Evolutionary conservation across 148 eudicot species (phyloP).

Genomic region (Nyssa sinensis): DNA sequence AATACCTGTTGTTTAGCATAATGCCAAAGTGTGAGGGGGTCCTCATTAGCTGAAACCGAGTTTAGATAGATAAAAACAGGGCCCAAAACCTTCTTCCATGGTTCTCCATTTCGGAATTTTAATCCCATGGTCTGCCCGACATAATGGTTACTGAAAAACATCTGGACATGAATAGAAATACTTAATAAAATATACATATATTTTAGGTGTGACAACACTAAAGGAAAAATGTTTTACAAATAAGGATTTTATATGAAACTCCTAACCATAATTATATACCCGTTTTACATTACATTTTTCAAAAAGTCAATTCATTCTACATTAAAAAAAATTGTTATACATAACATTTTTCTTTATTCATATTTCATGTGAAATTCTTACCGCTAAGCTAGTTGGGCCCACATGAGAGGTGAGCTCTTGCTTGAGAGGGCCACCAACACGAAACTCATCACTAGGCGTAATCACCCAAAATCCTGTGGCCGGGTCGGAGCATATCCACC

Average conservation of each 20-base stretch:
- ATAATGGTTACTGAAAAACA: slow-evolving; percentile 81
- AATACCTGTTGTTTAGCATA: slow-evolving; percentile 39
- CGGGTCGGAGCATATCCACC: slow-evolving; percentile 50
- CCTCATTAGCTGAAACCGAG: slow-evolving; percentile 23
- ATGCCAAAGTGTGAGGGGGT: slow-evolving; percentile 49
- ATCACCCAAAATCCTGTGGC: slow-evolving; percentile 64
- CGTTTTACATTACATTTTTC: too few relatives aligned
- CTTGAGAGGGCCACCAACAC: slow-evolving; percentile 60
- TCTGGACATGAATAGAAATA: slow-evolving; percentile 31
- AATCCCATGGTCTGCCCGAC: slow-evolving; percentile 40
- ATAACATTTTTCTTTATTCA: too few relatives aligned
- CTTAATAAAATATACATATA: background rate
- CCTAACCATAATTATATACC: too few relatives aligned
- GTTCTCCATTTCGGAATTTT: slow-evolving; percentile 52
- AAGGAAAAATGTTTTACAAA: too few relatives aligned
- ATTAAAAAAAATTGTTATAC: too few relatives aligned
- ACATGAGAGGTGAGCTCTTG: slow-evolving; percentile 70
- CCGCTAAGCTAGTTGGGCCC: slow-evolving; percentile 56
- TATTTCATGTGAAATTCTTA: slow-evolving; percentile 23
- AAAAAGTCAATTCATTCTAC: too few relatives aligned
- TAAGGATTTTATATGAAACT: too few relatives aligned
- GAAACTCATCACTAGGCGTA: slow-evolving; percentile 56
- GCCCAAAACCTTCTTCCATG: slow-evolving; percentile 92
- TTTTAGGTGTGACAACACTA: too few relatives aligned
- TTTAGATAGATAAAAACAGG: slow-evolving; percentile 76